phyloP scores from a whole-genome alignment of 768 basidiomycete genomes.

The Suillus ampliporus region DNA sequence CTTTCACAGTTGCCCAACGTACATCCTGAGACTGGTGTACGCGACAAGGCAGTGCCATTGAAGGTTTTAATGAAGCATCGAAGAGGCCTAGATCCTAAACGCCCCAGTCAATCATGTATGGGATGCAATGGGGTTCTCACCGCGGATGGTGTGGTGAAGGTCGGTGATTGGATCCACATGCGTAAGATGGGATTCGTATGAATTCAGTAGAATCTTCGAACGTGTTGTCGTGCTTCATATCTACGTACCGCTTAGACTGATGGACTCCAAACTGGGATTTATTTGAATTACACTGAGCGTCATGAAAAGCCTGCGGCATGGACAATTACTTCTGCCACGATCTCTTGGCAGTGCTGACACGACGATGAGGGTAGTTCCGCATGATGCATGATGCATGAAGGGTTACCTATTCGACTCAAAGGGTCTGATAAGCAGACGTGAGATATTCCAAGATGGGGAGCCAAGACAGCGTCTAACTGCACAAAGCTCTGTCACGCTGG shows the following conservation, averaged over 20 bases:
- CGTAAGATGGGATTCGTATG: slow-evolving; percentile 44
- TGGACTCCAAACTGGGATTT: not conserved
- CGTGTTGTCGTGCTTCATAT: not conserved
- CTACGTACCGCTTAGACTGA: not conserved
- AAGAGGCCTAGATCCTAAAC: slow-evolving; percentile 55
- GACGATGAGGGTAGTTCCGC: slow-evolving; percentile 1
- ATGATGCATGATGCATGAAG: not conserved
- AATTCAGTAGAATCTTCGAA: not conserved
- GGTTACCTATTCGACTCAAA: not conserved
- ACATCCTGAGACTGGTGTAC: slow-evolving; percentile 62
- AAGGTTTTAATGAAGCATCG: slow-evolving; percentile 80
- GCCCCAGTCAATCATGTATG: slow-evolving; percentile 61
- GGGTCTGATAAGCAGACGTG: slow-evolving; percentile 9
- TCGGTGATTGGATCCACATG: slow-evolving; percentile 66
- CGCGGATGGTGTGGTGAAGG: slow-evolving; percentile 55
- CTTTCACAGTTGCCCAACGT: slow-evolving; percentile 71
- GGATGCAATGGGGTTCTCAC: slow-evolving; percentile 67
- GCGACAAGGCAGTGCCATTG: slow-evolving; percentile 76
- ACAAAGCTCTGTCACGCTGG: not conserved
- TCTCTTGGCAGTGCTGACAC: slow-evolving; percentile 1
- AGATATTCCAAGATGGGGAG: not conserved
- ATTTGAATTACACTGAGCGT: not conserved
- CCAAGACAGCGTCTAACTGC: not conserved
- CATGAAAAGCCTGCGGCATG: not conserved
- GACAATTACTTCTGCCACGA: not conserved